Evolutionary conservation across 805 yeast species (phyloP).

Genomic region (Yamadazyma tumulicola): DNA sequence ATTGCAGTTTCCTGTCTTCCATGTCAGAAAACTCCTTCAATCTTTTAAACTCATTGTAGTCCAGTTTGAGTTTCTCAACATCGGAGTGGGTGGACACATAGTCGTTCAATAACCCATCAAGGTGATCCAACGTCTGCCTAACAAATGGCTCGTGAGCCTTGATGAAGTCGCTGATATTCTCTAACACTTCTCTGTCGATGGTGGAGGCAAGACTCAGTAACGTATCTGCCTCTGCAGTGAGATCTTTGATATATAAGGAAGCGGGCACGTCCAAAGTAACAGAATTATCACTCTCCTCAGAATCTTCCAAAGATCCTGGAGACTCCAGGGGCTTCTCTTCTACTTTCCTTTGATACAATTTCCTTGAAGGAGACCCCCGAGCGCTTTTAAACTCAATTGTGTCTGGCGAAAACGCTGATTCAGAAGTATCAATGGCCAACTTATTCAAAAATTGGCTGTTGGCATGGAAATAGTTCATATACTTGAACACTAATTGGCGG

Average conservation of each 20-base stretch:
- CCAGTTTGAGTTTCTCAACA: constrained; percentile 26
- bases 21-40: constrained; percentile 29
- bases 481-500: constrained; percentile 32
- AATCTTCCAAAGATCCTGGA: background rate
- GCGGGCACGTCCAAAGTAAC: constrained; percentile 9
- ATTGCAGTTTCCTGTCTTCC: constrained; percentile 5
- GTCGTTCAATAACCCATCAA: constrained; percentile 21
- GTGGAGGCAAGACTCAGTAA: constrained; percentile 25
- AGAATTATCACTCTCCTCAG: background rate
- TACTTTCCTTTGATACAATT: constrained; percentile 1
- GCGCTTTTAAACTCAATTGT: background rate
- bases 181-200: constrained; percentile 33
- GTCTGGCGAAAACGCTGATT: background rate
- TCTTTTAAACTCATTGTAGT: constrained; percentile 28
- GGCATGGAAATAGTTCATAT: constrained; percentile 33
- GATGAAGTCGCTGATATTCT: constrained; percentile 30
- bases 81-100: constrained; percentile 21
- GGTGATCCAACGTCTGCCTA: constrained; percentile 17
- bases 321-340: background rate
- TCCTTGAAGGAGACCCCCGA: background rate
- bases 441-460: constrained; percentile 32
- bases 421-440: constrained; percentile 13
- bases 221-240: constrained; percentile 21
- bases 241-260: constrained; percentile 16
- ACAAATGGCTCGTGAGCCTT: constrained; percentile 36